phyloP scores from a whole-genome alignment of 441 rosid species.

The Pelargonium citronellum region DNA sequence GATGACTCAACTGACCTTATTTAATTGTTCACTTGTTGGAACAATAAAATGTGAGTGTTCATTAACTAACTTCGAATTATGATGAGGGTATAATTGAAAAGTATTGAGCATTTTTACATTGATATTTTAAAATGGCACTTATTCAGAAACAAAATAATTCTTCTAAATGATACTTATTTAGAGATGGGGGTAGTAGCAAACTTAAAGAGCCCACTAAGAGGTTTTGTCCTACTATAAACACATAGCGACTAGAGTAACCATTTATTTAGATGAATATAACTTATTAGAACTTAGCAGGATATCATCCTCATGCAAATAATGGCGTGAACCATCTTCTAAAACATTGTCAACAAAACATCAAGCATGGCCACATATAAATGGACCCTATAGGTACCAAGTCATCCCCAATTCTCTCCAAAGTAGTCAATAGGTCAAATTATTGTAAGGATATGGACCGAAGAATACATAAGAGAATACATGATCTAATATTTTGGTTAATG shows the following conservation, averaged over 20 bases:
- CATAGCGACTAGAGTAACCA: constrained; percentile 5
- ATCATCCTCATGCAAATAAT: background rate
- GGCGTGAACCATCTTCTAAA: background rate
- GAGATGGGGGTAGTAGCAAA: too few species aligned
- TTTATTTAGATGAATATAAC: background rate
- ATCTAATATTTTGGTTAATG: too few species aligned
- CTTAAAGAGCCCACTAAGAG: background rate
- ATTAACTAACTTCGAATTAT: too few species aligned
- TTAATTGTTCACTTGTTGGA: too few species aligned
- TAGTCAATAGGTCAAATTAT: background rate
- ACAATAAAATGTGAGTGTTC: too few species aligned
- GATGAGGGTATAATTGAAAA: too few species aligned
- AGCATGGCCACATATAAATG: background rate
- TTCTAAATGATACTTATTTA: too few species aligned
- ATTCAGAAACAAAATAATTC: too few species aligned
- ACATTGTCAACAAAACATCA: background rate
- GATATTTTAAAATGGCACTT: too few species aligned
- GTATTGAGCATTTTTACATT: too few species aligned
- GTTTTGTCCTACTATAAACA: background rate
- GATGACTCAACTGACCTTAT: too few species aligned
- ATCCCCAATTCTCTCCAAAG: background rate
- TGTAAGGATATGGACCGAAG: background rate
- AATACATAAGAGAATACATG: background rate
- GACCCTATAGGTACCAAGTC: too few species aligned
- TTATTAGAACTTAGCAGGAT: background rate